A percentile compares a stretch with the other conserved stretches of the same genome.
Evolutionary conservation across 179 eudicot species (phyloP).

Genomic region (Patellifolia procumbens): DNA sequence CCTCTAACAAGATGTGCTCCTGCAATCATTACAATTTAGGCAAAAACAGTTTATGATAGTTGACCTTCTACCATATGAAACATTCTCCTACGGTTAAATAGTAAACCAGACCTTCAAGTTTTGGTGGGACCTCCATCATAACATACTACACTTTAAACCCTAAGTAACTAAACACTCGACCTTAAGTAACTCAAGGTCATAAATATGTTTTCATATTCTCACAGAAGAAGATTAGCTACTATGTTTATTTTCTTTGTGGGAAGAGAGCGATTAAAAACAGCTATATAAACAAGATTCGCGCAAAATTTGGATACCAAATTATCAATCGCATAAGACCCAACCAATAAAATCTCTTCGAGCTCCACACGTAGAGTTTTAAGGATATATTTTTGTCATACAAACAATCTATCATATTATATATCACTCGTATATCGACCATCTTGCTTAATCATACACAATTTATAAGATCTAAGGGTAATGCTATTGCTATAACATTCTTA

Average conservation of each 20-base stretch:
- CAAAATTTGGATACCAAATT: too few species aligned
- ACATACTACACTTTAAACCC: not conserved
- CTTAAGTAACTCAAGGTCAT: conserved; percentile 15
- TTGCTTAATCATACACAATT: not conserved
- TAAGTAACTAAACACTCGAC: not conserved
- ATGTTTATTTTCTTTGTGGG: too few species aligned
- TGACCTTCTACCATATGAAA: conserved; percentile 23
- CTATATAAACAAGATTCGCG: too few species aligned
- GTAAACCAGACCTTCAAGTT: conserved; percentile 6
- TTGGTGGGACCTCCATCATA: conserved; percentile 4
- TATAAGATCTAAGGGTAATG: too few species aligned
- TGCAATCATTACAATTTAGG: conserved; percentile 21
- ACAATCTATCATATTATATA: not conserved
- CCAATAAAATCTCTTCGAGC: not conserved
- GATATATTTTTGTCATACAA: not conserved
- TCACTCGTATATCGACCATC: not conserved
- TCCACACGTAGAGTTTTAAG: not conserved
- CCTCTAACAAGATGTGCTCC: not conserved
- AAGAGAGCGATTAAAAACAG: too few species aligned
- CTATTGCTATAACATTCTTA: too few species aligned
- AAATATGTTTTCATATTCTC: not conserved
- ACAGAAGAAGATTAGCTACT: not conserved
- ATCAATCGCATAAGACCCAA: too few species aligned
- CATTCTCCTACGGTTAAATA: conserved; percentile 5
- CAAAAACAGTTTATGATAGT: conserved; percentile 18